Conservation (phyloP, 345 rosid species). For the Dimocarpus longan region DNA sequence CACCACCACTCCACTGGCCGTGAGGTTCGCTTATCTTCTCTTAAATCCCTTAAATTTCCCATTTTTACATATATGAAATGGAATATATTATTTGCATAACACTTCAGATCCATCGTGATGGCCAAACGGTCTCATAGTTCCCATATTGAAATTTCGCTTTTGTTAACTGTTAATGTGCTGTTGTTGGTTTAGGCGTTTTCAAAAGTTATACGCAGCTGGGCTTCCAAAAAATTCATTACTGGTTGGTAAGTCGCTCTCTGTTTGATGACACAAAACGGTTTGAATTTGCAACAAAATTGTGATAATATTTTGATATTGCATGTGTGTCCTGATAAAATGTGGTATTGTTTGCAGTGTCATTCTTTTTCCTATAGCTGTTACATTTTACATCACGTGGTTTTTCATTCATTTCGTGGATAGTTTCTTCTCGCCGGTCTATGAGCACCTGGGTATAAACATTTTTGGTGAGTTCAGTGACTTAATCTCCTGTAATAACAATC, state of each 20-base stretch:
- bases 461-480: slow-evolving; percentile 42
- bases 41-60: background rate
- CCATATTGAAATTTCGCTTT: background rate
- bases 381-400: slow-evolving; percentile 60
- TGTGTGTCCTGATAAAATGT: background rate
- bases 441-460: slow-evolving; percentile 53
- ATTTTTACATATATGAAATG: background rate
- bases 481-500: background rate
- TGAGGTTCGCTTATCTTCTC: slow-evolving; percentile 21
- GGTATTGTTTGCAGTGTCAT: slow-evolving; percentile 48
- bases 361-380: slow-evolving; percentile 56
- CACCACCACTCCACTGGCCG: slow-evolving; percentile 30
- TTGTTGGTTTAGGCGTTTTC: slow-evolving; percentile 40
- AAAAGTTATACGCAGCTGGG: slow-evolving; percentile 56
- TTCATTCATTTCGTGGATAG: slow-evolving; percentile 61
- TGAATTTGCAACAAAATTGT: background rate
- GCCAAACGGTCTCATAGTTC: background rate
- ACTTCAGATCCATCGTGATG: background rate
- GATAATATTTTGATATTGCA: background rate
- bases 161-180: background rate
- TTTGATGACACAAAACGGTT: background rate
- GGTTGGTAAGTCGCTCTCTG: slow-evolving; percentile 46
- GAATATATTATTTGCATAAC: background rate
- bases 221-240: slow-evolving; percentile 63
- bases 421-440: slow-evolving; percentile 61